These are phyloP conservation scores for Fusarium redolens DNA, from an alignment of 2,329 filamentous ascomycete species.

Conservation along the genomic window DNA sequence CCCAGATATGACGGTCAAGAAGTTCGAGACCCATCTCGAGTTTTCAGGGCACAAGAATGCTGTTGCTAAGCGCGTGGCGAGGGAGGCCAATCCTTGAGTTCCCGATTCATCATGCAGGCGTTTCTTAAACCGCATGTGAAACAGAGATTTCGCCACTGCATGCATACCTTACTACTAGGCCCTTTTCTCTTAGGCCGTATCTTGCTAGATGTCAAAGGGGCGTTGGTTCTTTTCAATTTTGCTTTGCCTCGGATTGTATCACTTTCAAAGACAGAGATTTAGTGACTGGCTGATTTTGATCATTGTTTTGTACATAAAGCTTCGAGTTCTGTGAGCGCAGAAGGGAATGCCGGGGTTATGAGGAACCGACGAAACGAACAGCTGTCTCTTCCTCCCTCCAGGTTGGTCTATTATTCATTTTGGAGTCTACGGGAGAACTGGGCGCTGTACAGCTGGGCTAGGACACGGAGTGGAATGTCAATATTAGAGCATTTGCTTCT, in stretches of 20 bases:
- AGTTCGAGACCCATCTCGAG: slow-evolving; percentile 92
- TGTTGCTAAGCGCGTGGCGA: slow-evolving; percentile 58
- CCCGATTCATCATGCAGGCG: neutral
- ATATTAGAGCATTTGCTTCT: slow-evolving; percentile 29
- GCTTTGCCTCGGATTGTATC: slow-evolving; percentile 7
- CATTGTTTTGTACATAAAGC: slow-evolving; percentile 26
- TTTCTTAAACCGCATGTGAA: neutral
- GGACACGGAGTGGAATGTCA: slow-evolving; percentile 25
- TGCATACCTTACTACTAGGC: neutral
- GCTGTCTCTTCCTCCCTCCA: slow-evolving; percentile 3
- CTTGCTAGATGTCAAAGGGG: slow-evolving; percentile 25
- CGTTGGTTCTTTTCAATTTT: slow-evolving; percentile 22
- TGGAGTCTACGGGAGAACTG: slow-evolving; percentile 31
- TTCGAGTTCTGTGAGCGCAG: slow-evolving; percentile 11
- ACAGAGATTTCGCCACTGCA: neutral
- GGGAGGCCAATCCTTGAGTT: slow-evolving; percentile 33
- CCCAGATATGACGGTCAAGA: slow-evolving; percentile 83
- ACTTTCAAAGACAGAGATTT: slow-evolving; percentile 27
- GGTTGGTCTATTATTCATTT: slow-evolving; percentile 24
- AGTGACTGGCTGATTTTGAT: slow-evolving; percentile 12
- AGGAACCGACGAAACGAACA: slow-evolving; percentile 14
- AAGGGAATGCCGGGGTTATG: slow-evolving; percentile 13
- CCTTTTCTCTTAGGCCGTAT: slow-evolving; percentile 14
- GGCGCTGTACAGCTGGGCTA: slow-evolving; percentile 36
- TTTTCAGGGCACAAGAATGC: slow-evolving; percentile 83